Base-by-base conservation (phyloP, 1,284 basidiomycete genomes). In the Microbotryum lychnidis-dioicae region DNA sequence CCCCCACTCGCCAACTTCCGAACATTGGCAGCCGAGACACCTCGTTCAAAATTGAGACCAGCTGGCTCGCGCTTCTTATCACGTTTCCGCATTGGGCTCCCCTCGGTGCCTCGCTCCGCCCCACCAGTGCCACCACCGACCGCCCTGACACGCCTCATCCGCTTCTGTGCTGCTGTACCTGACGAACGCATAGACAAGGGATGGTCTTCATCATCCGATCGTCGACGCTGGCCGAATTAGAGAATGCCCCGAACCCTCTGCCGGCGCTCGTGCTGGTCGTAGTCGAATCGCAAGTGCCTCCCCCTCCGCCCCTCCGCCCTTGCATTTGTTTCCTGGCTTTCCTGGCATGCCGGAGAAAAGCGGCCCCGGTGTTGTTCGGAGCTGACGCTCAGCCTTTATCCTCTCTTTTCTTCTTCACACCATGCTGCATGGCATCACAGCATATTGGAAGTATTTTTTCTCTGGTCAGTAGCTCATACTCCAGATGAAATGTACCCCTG, bases 391-490 rank as follows among this genome's bases (percentile, higher is more conserved):
- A 29, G 20, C 18, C 44, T n/a, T 27, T 16, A 1, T 23, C 50
- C 1, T 37, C 8, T 16, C 27, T 12, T 27, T 29, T 14, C 20
- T 42, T 45, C 10, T 3, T 54, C 42, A n/a, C 52, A 27, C 44
- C n/a, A 23, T 16, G 23, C 45, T 9, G 23, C 1, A n/a, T 49
- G n/a, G 20, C 44, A 6, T 33, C 1, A 58, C 60, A 66, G 65
- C 18, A 69, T 69, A 53, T 50, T 64, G 49, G 67, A 69, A 27
- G 67, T 69, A 31, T 66, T 66, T 52, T 59, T 69, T 44, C 59
- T 69, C 31, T 69, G 67, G 65, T 62, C 2, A 18, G 58, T 46
- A 18, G 9, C 8, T 42, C 37, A 3, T 42, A 18, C 12, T 31
- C 5, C 37, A 37, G 12, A 16, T 42, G 37, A 18, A 14, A 23